Percentiles rank a stretch among this genome's conserved stretches.
Conservation (phyloP, 2,329 filamentous ascomycete species). For the Alternaria ventricosa region DNA sequence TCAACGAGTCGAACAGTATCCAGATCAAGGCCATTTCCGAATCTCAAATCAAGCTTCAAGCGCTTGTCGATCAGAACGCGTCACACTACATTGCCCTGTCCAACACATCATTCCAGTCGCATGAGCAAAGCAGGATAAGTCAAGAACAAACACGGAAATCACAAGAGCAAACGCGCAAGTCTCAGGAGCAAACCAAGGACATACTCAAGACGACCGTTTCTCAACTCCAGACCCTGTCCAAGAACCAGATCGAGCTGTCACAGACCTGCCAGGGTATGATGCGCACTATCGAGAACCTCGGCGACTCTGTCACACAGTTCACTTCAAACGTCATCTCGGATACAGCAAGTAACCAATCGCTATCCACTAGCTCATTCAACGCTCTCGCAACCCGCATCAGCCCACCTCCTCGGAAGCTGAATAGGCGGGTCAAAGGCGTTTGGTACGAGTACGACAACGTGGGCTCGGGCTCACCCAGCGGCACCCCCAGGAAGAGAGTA, state of each 20-base stretch:
- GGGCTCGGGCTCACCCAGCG: conserved; percentile 5
- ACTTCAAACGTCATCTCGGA: conserved; percentile 20
- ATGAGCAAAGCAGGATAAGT: conserved; percentile 32
- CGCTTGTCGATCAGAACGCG: conserved; percentile 41
- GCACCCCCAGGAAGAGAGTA: conserved; percentile 22
- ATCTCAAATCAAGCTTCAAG: conserved; percentile 38
- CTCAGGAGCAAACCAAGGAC: conserved; percentile 37
- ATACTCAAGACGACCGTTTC: conserved; percentile 34
- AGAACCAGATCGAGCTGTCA: conserved; percentile 36
- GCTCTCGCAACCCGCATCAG: conserved; percentile 31
- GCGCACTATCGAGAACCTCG: conserved; percentile 33
- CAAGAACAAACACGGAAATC: conserved; percentile 33
- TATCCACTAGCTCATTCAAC: conserved; percentile 16
- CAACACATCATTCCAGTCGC: conserved; percentile 38
- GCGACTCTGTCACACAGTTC: conserved; percentile 23
- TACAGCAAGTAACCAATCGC: conserved; percentile 17
- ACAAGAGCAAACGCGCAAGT: conserved; percentile 2
- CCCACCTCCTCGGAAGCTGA: conserved; percentile 42
- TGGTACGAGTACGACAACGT: conserved; percentile 47
- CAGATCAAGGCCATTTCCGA: conserved; percentile 45
- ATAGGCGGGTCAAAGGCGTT: conserved; percentile 42
- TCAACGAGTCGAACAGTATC: conserved; percentile 43
- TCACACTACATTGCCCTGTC: conserved; percentile 46
- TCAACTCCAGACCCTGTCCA: conserved; percentile 38
- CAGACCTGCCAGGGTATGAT: conserved; percentile 41